Base-by-base conservation (phyloP, 176 grass and related monocot species). In the Areca catechu region DNA sequence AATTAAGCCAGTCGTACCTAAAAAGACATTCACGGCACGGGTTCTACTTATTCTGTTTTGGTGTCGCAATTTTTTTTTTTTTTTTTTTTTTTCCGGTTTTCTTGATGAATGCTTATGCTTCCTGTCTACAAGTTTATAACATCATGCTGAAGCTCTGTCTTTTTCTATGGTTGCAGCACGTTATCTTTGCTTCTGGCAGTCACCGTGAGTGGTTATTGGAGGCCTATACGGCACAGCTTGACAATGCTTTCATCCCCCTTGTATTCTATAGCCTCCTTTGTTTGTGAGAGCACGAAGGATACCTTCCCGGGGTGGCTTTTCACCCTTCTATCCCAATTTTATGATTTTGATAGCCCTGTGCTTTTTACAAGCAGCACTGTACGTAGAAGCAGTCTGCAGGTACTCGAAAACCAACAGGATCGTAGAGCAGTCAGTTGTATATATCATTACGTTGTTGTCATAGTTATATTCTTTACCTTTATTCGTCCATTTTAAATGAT, bases 221-320 rank as follows among this genome's bases (percentile, higher is more conserved):
- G 70, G 93, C 87, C 9, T 85, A 88, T 72, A 92, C 87, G 0
- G 76, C 93, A 54, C 93, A 98, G 54, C 81, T 98, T 6, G 93
- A 98, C 66, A 92, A 92, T 63, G 93, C 87, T 60, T 98, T 98
- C 62, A 92, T 98, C 73, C 93, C 93, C 50, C 84, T 91, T 20
- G 72, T 85, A 30, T 91, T 98, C 22, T 98, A 85, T 54, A 92
- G 93, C 54, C 93, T 98, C 57, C 78, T 98, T 23, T 98, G 93
- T 71, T 66, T 98, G 54, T 92, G 76, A 67, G 23, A 71, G 20
- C 6, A 1, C 34, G 34, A 43, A 2, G 34, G 14, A 43, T 12
- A 43, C 34, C 34, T 43, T 43, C 34, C 34, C 6, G 9, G 27
- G 27, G 27, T 29, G 27, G 27, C 27, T 6, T 29, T 29, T 29